Base-by-base conservation (phyloP, 2,329 filamentous ascomycete species). In the Pseudogymnoascus sp. region DNA sequence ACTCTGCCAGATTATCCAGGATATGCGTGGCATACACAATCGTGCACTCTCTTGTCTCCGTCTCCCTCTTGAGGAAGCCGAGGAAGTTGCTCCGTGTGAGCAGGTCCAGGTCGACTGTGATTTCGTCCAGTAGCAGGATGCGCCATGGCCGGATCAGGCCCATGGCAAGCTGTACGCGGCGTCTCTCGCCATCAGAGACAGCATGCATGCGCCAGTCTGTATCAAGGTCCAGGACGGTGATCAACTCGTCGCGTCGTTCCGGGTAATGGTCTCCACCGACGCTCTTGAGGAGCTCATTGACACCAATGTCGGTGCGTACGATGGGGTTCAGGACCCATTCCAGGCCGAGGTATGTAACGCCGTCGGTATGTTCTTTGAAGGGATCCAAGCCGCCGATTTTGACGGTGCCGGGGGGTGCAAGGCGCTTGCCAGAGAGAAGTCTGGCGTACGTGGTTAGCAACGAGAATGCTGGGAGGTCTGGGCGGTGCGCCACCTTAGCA, bases 301-400 rank as follows among this genome's bases (percentile, higher is more conserved):
- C 93, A 65, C 91, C 91, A 69, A 99, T 96, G 76, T 99, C 95
- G 31, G 89, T 96, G 61, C 93, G 89, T 59, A 97, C 95, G 71
- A 97, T 96, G 60, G 90, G 91, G 79, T 97, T 97, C 9, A 99
- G 84, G 2, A 97, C 95, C 95, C 95, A 99, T 80, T 99, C 95
- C 0, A 97, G 85, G 0, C 95, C 95, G 7, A 99, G 88, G 76
- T 99, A 99, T 21, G 93, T 97, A 33, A 99, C 93, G 66, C 95
- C 95, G 77, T 96, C 90, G 28, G 97, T 85, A 10, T 88, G 86
- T 36, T 92, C 84, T 75, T 91, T 89, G 84, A 99, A 99, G 8
- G 95, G 95, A 76, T 99, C 95, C 60, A 91, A 85, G 67, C 90
- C 91, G 60, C 85, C 88, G 66, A 99, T 87, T 71, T 79, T 80